These are phyloP conservation scores for Dryadomyces quercus-mongolicae DNA, from an alignment of 2,329 filamentous ascomycete species.

Conservation along the genomic window DNA sequence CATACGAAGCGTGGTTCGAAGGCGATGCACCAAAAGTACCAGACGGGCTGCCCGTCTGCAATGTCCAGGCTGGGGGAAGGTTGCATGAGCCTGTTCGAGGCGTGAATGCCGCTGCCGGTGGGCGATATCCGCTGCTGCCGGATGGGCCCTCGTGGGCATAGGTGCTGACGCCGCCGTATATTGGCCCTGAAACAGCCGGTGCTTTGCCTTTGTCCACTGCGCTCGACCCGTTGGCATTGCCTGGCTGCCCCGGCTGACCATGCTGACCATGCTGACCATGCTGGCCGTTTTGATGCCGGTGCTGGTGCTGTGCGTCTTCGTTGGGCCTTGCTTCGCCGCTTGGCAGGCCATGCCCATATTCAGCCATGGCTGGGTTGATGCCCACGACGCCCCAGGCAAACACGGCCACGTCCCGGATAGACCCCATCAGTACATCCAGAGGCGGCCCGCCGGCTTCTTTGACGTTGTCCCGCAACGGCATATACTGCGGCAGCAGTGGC, in stretches of 20 bases:
- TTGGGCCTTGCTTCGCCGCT: constrained; percentile 50
- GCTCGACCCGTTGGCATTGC: background rate
- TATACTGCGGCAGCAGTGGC: constrained; percentile 29
- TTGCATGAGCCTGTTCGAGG: background rate
- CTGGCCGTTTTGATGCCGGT: constrained; percentile 2
- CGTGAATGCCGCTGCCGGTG: background rate
- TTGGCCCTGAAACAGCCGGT: background rate
- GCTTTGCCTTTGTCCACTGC: constrained; percentile 3
- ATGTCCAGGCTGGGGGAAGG: background rate
- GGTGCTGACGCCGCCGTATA: background rate
- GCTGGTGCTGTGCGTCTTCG: constrained; percentile 11
- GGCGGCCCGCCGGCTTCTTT: constrained; percentile 40
- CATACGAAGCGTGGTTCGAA: background rate
- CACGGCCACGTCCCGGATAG: constrained; percentile 75
- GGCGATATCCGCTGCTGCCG: background rate
- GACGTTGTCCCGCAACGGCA: constrained; percentile 30
- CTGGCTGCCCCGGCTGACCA: too few species aligned
- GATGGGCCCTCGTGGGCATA: background rate
- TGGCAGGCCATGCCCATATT: constrained; percentile 50
- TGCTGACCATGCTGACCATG: background rate
- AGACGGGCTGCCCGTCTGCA: background rate
- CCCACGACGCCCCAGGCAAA: constrained; percentile 75
- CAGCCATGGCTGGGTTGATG: constrained; percentile 63
- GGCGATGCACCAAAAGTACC: background rate
- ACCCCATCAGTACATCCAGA: constrained; percentile 57